Base-by-base conservation (phyloP, 768 basidiomycete genomes). In the Pleurotus tuber-regium region DNA sequence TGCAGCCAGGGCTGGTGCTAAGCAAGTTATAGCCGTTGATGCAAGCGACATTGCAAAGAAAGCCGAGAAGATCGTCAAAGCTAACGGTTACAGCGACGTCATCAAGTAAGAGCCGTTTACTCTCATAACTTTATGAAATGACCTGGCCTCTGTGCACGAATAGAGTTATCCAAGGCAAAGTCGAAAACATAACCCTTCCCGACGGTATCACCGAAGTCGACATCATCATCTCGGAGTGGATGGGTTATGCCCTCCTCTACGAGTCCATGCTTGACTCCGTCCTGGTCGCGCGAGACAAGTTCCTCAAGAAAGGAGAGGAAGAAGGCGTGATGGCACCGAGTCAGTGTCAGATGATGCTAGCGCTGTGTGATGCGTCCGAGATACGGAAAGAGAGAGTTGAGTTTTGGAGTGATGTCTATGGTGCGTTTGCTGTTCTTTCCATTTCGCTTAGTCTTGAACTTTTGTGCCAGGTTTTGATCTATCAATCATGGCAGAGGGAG, bases 211-310 rank as follows among this genome's bases (percentile, higher is more conserved):
- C 79, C 8, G 74, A 90, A 47, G 96, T 98, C 19, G 96, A 99
- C 65, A 81, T 99, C 53, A 94, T 99, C 66, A 75, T 98, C 44
- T 95, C 92, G 3, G 96, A 99, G 68, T 98, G 96, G 96, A 98
- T 98, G 96, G 93, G 86, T 12, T 92, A 92, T 61, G 87, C 86
- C 1, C 73, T 92, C 19, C 78, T 98, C 18, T 98, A 98, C 67
- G 96, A 99, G 68, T 91, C 89, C 36, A 98, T 99, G 96, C 80
- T 98, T 28, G 96, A 98, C 66, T 96, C 94, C 1, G 96, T 99
- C 14, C 73, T 99, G 16, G 70, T 74, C 54, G 96, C 96, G 0
- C 79, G 96, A 14, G 93, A 98, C 66, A 79, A 87, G 18, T 98
- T 92, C 70, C 75, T 98, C 26, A 73, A 74, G 42, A 80, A 85